phyloP scores from a whole-genome alignment of 768 basidiomycete species.

The Hygrocybe punicea region DNA sequence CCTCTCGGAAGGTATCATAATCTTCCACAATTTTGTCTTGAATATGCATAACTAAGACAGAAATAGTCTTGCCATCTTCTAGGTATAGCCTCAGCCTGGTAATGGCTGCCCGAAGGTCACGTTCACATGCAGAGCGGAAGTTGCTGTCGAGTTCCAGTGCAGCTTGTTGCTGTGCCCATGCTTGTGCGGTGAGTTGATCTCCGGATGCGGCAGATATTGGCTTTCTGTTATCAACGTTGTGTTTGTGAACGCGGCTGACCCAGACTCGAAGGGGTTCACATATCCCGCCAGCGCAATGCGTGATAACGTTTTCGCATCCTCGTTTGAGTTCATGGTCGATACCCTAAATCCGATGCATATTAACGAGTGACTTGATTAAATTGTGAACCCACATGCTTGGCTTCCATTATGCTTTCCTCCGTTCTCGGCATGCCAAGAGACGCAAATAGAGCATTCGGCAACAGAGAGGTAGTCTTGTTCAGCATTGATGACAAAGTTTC shows the following conservation, averaged over 20 bases:
- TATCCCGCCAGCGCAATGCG: constrained; percentile 53
- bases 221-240: constrained; percentile 12
- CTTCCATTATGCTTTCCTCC: constrained; percentile 63
- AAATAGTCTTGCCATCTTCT: constrained; percentile 73
- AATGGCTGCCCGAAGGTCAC: constrained; percentile 53
- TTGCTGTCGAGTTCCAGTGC: constrained; percentile 48
- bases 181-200: constrained; percentile 41
- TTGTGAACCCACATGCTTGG: constrained; percentile 56
- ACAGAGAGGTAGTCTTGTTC: constrained; percentile 54
- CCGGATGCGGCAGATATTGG: constrained; percentile 35
- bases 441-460: constrained; percentile 68
- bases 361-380: neutral
- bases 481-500: constrained; percentile 60
- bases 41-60: constrained; percentile 73
- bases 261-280: constrained; percentile 62
- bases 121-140: constrained; percentile 55
- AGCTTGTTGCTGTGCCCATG: constrained; percentile 31
- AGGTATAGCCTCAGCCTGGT: constrained; percentile 71
- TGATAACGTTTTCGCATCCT: constrained; percentile 83
- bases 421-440: constrained; percentile 63
- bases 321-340: constrained; percentile 83
- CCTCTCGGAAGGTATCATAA: constrained; percentile 71
- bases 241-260: constrained; percentile 47
- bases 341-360: constrained; percentile 47
- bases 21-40: constrained; percentile 70